Evolutionary conservation across 352 stramenopile species (phyloP).

Genomic region (Phytophthora pini): DNA sequence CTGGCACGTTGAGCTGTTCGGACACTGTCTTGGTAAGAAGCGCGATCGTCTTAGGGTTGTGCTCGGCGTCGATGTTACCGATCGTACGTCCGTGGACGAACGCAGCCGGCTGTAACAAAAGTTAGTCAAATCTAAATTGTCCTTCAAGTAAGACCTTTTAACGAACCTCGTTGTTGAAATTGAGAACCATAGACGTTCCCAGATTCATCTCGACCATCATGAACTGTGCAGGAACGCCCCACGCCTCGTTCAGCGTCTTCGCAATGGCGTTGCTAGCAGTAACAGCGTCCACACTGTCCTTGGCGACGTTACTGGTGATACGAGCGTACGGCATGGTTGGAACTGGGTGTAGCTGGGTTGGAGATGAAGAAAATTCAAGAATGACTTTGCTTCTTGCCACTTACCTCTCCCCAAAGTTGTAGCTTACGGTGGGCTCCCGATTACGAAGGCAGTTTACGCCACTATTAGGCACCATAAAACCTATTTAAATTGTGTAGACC

Average conservation of each 20-base stretch:
- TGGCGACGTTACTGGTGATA: conserved; percentile 51
- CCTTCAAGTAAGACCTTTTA: neutral
- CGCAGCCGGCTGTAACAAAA: conserved; percentile 39
- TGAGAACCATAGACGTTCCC: conserved; percentile 40
- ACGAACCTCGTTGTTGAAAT: conserved; percentile 35
- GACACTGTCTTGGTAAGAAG: conserved; percentile 15
- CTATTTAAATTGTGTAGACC: too few relatives aligned
- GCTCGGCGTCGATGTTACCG: conserved; percentile 35
- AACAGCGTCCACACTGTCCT: conserved; percentile 39
- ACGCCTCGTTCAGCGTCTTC: conserved; percentile 45
- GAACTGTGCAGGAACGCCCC: conserved; percentile 39
- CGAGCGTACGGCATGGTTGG: conserved; percentile 49
- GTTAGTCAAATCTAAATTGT: neutral
- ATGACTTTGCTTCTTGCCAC: neutral
- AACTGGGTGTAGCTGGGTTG: neutral
- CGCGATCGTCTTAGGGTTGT: conserved; percentile 38
- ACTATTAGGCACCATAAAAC: too few relatives aligned
- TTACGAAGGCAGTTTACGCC: too few relatives aligned
- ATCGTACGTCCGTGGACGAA: conserved; percentile 41
- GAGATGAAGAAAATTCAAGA: conserved; percentile 2
- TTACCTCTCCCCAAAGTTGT: too few relatives aligned
- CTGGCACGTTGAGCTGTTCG: conserved; percentile 7
- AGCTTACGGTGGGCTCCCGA: neutral
- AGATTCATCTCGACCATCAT: conserved; percentile 57
- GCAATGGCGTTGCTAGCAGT: conserved; percentile 38